phyloP scores from a whole-genome alignment of 2,329 filamentous ascomycete species.

The Diplodia seriata region DNA sequence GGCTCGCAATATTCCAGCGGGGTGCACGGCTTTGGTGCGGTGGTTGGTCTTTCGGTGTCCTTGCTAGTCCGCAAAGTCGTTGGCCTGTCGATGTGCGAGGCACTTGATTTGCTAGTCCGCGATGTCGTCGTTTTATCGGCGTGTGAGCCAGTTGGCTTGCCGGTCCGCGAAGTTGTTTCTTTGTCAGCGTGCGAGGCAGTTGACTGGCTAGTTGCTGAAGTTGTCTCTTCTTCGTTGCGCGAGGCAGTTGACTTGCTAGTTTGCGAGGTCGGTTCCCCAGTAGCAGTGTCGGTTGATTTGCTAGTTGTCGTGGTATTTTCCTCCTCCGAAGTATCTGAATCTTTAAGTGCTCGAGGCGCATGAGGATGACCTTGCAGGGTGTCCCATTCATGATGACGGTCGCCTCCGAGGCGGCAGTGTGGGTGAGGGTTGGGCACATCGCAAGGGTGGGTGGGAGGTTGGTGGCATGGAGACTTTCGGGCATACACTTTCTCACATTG shows the following conservation, averaged over 20 bases:
- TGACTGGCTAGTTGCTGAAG: too few relatives aligned
- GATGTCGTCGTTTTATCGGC: too few relatives aligned
- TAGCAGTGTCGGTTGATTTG: too few relatives aligned
- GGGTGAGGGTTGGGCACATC: neutral
- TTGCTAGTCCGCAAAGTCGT: neutral
- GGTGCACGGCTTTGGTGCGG: neutral
- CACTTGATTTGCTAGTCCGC: neutral
- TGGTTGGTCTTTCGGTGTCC: neutral
- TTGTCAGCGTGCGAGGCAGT: too few relatives aligned
- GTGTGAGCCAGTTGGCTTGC: too few relatives aligned
- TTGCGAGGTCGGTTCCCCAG: too few relatives aligned
- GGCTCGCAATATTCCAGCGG: neutral
- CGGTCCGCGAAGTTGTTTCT: too few relatives aligned
- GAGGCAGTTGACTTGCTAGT: too few relatives aligned
- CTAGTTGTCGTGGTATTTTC: too few relatives aligned
- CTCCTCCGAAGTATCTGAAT: too few relatives aligned
- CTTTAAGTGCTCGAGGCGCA: neutral
- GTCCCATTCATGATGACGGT: neutral
- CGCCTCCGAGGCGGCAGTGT: neutral
- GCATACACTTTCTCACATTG: conserved; percentile 12
- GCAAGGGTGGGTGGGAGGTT: neutral
- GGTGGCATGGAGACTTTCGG: neutral
- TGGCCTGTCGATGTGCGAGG: neutral
- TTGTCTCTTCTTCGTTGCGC: too few relatives aligned
- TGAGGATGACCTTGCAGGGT: neutral